phyloP scores from a whole-genome alignment of 2,329 filamentous ascomycete genomes.

The Penicillium freii region DNA sequence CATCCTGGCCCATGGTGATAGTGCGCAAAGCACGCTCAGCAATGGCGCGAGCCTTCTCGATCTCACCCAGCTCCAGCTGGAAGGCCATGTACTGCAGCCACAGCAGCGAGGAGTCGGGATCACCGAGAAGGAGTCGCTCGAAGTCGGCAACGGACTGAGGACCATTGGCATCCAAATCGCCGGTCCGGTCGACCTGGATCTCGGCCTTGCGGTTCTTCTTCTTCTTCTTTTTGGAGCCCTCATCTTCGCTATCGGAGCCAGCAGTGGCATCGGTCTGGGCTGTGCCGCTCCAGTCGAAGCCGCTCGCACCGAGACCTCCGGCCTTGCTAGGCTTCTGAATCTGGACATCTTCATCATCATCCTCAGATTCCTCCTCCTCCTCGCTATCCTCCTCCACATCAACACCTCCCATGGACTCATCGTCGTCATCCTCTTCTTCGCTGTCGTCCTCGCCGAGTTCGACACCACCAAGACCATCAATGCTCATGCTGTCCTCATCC shows the following conservation, averaged over 20 bases:
- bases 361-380: conserved; percentile 35
- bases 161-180: conserved; percentile 83
- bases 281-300: conserved; percentile 84
- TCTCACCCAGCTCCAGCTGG: conserved; percentile 87
- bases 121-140: conserved; percentile 85
- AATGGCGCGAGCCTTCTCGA: conserved; percentile 82
- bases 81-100: conserved; percentile 99
- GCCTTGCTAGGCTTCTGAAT: conserved; percentile 42
- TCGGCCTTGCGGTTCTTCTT: conserved; percentile 74
- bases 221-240: conserved; percentile 55
- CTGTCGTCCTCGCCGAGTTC: conserved; percentile 37
- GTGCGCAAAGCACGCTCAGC: conserved; percentile 86
- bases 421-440: conserved; percentile 35
- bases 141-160: conserved; percentile 90
- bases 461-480: conserved; percentile 33
- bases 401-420: conserved; percentile 43
- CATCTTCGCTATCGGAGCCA: conserved; percentile 54
- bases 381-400: conserved; percentile 45
- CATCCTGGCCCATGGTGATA: conserved; percentile 86
- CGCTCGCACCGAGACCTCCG: conserved; percentile 65
- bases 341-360: conserved; percentile 44
- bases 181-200: conserved; percentile 83
- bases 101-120: conserved; percentile 86
- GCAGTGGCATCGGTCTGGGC: conserved; percentile 51
- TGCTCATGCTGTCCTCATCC: conserved; percentile 46